Percentiles rank a stretch among this genome's conserved stretches.
Conservation (phyloP, 345 rosid species). For the Murraya koenigii region DNA sequence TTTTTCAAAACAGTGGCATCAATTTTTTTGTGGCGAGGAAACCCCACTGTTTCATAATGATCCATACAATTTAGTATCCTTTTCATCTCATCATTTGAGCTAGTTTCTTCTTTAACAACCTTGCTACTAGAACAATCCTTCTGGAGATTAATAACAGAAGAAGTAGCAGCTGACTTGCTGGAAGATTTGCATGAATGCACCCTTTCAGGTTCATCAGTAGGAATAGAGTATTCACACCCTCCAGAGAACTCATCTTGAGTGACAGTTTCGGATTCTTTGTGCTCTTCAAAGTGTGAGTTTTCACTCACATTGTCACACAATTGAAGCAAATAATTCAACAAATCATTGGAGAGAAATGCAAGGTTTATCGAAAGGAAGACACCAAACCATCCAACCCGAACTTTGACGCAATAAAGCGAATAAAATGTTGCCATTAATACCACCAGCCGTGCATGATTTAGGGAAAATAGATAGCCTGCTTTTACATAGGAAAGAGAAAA, state of each 20-base stretch:
- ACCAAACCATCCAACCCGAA: conserved; percentile 93
- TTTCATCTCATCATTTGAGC: conserved; percentile 78
- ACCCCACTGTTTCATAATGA: conserved; percentile 85
- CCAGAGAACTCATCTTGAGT: conserved; percentile 65
- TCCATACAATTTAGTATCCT: conserved; percentile 68
- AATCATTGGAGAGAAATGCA: conserved; percentile 83
- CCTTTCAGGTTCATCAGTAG: conserved; percentile 58
- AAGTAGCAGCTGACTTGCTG: conserved; percentile 46
- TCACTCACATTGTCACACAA: conserved; percentile 79
- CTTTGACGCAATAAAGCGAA: conserved; percentile 80
- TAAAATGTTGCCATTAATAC: conserved; percentile 69
- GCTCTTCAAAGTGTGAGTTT: conserved; percentile 54
- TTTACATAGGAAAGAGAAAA: conserved; percentile 19
- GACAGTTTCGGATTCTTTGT: conserved; percentile 56
- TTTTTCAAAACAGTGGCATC: conserved; percentile 63
- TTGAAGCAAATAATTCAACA: conserved; percentile 66
- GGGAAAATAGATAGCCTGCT: conserved; percentile 91
- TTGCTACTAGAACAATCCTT: conserved; percentile 46
- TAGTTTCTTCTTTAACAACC: conserved; percentile 48
- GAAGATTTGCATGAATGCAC: conserved; percentile 62
- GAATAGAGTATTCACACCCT: conserved; percentile 54
- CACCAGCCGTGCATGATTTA: conserved; percentile 86
- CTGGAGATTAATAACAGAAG: conserved; percentile 47
- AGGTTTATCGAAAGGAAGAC: conserved; percentile 79
- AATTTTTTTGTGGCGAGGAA: conserved; percentile 65